Conservation (phyloP, 768 basidiomycete species). For the Suillus lakei region DNA sequence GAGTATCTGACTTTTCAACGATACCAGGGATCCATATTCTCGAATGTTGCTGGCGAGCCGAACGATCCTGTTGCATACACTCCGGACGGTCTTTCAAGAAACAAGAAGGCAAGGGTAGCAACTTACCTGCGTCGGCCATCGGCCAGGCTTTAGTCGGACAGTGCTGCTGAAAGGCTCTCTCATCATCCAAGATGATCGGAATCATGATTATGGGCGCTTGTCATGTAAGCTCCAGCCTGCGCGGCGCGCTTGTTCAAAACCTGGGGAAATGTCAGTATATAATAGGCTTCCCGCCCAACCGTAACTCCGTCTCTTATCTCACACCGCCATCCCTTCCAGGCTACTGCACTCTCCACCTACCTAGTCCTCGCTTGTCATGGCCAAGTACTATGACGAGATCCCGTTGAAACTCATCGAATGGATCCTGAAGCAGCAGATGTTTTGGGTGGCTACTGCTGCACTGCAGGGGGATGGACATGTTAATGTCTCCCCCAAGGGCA, state of each 20-base stretch:
- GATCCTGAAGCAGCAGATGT: slow-evolving; percentile 66
- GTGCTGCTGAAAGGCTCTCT: not conserved
- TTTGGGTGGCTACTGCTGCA: slow-evolving; percentile 75
- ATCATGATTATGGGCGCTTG: not conserved
- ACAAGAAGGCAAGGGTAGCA: not conserved
- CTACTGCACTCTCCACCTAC: not conserved
- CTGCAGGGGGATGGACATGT: slow-evolving; percentile 60
- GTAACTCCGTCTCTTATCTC: not conserved
- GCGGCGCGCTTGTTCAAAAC: not conserved
- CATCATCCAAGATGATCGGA: not conserved
- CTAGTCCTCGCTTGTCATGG: slow-evolving; percentile 44
- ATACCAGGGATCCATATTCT: not conserved
- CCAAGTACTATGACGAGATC: slow-evolving; percentile 59
- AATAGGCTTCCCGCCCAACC: not conserved
- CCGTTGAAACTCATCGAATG: slow-evolving; percentile 57
- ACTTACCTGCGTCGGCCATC: not conserved
- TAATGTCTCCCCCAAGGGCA: slow-evolving; percentile 72
- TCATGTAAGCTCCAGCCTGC: not conserved
- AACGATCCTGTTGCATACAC: not conserved
- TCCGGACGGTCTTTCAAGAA: not conserved
- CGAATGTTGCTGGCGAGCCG: not conserved
- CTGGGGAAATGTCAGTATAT: not conserved
- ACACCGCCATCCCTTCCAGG: not conserved
- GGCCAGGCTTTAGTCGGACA: not conserved
- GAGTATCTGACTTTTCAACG: not conserved